A percentile compares a stretch with the other conserved stretches of the same genome.
phyloP scores from a whole-genome alignment of 1,139 yeast genomes.

The Taiozyma sp. region DNA sequence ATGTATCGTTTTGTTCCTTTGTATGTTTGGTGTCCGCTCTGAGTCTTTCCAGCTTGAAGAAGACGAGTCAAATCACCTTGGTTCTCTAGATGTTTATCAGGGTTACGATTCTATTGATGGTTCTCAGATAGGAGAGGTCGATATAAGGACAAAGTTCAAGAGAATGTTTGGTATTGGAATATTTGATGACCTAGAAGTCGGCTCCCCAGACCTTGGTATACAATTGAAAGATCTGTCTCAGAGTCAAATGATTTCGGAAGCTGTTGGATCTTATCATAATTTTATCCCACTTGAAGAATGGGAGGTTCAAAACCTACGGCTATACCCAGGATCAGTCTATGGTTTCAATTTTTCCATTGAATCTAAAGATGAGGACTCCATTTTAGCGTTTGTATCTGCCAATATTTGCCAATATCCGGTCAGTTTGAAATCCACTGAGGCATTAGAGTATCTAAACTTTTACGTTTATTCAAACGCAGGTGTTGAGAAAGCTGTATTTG shows the following conservation, averaged over 20 bases:
- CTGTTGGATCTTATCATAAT: background rate
- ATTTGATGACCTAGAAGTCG: background rate
- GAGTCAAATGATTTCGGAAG: background rate
- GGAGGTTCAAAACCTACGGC: constrained; percentile 5
- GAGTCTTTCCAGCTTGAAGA: background rate
- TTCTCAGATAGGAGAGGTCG: background rate
- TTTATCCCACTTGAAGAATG: constrained; percentile 2
- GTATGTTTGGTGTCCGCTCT: background rate
- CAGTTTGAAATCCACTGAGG: background rate
- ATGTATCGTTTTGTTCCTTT: background rate
- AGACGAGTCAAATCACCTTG: background rate
- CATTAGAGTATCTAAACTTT: background rate
- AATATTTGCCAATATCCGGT: constrained; percentile 9
- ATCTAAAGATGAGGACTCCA: background rate
- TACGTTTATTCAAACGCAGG: background rate
- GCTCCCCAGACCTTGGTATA: background rate
- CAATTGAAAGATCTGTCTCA: background rate
- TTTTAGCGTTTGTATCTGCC: constrained; percentile 6
- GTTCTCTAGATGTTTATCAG: background rate
- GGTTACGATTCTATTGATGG: constrained; percentile 1
- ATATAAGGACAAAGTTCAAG: constrained; percentile 1
- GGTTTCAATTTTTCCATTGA: constrained; percentile 8
- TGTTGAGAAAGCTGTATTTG: background rate
- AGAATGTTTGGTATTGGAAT: background rate
- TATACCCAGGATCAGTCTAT: constrained; percentile 6